Percentiles rank a stretch among this genome's conserved stretches.
phyloP scores from a whole-genome alignment of 2,329 filamentous ascomycete species.

The Scytalidium sp. region DNA sequence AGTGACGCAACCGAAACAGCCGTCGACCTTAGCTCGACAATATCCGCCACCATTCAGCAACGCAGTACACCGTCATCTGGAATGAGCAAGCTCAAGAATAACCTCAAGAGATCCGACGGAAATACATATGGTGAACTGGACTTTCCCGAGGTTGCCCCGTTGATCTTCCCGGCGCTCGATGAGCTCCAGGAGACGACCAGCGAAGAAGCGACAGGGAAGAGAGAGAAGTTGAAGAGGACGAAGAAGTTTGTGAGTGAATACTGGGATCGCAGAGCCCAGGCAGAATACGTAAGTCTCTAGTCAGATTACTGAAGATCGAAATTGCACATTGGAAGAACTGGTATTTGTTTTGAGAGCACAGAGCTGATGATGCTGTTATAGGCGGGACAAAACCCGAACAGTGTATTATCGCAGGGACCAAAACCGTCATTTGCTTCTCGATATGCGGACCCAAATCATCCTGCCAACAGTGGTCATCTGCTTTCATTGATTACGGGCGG shows the following conservation, averaged over 20 bases:
- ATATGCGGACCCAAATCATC: constrained; percentile 47
- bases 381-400: constrained; percentile 8
- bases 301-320: not conserved
- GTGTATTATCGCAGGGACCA: constrained; percentile 4
- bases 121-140: constrained; percentile 9
- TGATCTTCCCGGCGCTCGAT: constrained; percentile 29
- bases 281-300: constrained; percentile 11
- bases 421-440: constrained; percentile 37
- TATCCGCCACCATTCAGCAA: not conserved
- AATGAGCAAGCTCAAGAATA: not conserved
- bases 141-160: constrained; percentile 30
- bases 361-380: not conserved
- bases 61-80: not conserved
- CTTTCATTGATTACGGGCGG: constrained; percentile 12
- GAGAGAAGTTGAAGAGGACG: constrained; percentile 5
- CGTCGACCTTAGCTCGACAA: not conserved
- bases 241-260: constrained; percentile 12
- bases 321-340: too few species aligned
- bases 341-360: too few species aligned
- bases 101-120: constrained; percentile 2
- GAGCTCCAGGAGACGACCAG: constrained; percentile 1
- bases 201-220: constrained; percentile 8
- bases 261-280: constrained; percentile 13
- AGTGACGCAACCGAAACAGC: not conserved
- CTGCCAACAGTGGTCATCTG: constrained; percentile 39